phyloP scores from a whole-genome alignment of 2,329 filamentous ascomycete species.

The Aureobasidium sp. region DNA sequence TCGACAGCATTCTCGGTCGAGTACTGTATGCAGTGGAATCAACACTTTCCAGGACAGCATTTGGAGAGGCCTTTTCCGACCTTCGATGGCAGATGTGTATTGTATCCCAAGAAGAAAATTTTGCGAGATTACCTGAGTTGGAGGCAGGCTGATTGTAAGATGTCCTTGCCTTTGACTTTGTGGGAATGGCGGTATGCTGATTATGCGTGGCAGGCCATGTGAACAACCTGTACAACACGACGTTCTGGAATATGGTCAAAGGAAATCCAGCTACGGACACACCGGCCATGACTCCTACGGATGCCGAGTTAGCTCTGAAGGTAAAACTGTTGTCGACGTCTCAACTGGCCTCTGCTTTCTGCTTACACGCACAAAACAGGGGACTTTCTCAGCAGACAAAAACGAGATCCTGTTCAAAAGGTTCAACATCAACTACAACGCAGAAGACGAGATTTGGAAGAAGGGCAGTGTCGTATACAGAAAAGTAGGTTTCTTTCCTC shows the following conservation, averaged over 20 bases:
- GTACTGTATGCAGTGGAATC: conserved; percentile 75
- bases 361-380: conserved; percentile 41
- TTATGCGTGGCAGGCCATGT: conserved; percentile 53
- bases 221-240: conserved; percentile 97
- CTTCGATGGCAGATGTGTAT: conserved; percentile 87
- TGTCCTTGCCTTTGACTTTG: background rate
- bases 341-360: background rate
- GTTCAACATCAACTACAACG: conserved; percentile 96
- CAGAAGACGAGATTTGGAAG: conserved; percentile 84
- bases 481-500: conserved; percentile 26
- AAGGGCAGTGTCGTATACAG: conserved; percentile 89
- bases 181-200: background rate
- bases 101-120: conserved; percentile 76
- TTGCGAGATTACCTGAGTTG: conserved; percentile 93
- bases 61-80: conserved; percentile 72
- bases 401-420: conserved; percentile 89
- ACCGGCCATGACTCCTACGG: conserved; percentile 60
- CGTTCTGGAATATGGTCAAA: conserved; percentile 73
- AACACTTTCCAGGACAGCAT: conserved; percentile 63
- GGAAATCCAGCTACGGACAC: background rate
- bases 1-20: conserved; percentile 91
- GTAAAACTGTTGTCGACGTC: conserved; percentile 37
- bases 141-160: conserved; percentile 89
- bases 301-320: conserved; percentile 74
- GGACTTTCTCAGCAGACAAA: conserved; percentile 79